Evolutionary conservation across 2,329 filamentous ascomycete genomes (phyloP).

Genomic region (Lojkania enalia): DNA sequence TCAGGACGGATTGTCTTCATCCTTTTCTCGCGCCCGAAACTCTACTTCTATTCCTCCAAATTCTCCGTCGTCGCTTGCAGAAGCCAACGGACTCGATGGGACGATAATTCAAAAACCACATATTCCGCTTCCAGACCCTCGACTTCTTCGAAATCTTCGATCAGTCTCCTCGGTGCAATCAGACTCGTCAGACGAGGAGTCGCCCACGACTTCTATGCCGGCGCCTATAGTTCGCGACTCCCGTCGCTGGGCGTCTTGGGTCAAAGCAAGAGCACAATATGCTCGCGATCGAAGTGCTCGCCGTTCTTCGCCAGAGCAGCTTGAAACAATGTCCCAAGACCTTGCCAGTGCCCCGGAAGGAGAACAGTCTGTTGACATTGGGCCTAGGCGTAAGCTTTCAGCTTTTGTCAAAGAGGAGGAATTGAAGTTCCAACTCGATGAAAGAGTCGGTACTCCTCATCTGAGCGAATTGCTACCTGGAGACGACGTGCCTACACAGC

Average conservation of each 20-base stretch:
- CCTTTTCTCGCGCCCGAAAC: slow-evolving; percentile 11
- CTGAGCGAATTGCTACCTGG: slow-evolving; percentile 24
- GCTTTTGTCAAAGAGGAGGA: slow-evolving; percentile 29
- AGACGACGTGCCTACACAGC: slow-evolving; percentile 15
- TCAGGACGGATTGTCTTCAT: slow-evolving; percentile 5
- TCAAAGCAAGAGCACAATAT: slow-evolving; percentile 23
- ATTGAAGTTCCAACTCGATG: slow-evolving; percentile 18
- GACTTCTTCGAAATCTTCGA: slow-evolving; percentile 8
- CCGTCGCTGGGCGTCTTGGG: slow-evolving; percentile 11
- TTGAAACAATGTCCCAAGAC: background rate
- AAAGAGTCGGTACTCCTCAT: slow-evolving; percentile 26
- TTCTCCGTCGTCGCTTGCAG: slow-evolving; percentile 13
- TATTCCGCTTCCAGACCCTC: slow-evolving; percentile 18
- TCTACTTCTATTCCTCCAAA: slow-evolving; percentile 17
- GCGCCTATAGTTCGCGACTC: slow-evolving; percentile 9
- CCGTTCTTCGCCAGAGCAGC: background rate
- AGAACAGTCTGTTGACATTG: background rate
- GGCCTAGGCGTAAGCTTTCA: slow-evolving; percentile 24
- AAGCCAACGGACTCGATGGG: slow-evolving; percentile 18
- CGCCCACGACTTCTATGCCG: background rate
- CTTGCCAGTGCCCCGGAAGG: background rate
- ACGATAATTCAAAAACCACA: slow-evolving; percentile 15
- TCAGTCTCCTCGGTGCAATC: slow-evolving; percentile 2
- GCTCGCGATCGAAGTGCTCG: slow-evolving; percentile 13
- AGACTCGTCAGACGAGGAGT: background rate